A percentile compares a stretch with the other conserved stretches of the same genome.
phyloP scores from a whole-genome alignment of 371 early-diverging fungal species.

The Mortierella sp. region DNA sequence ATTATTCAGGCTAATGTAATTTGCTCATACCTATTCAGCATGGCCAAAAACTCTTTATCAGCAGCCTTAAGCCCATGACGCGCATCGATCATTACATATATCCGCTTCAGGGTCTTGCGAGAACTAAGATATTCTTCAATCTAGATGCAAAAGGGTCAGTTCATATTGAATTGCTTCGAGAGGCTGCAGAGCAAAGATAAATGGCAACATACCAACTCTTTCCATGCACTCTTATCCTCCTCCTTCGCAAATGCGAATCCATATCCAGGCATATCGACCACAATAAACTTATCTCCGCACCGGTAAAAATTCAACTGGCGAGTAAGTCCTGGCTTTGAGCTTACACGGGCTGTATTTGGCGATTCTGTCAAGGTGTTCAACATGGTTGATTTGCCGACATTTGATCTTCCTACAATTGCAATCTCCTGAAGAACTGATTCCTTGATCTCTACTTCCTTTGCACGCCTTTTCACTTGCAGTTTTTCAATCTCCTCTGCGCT shows the following conservation, averaged over 20 bases:
- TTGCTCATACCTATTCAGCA: constrained; percentile 63
- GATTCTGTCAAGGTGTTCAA: constrained; percentile 77
- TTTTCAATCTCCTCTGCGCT: constrained; percentile 25
- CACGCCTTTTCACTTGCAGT: constrained; percentile 16
- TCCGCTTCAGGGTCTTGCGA: constrained; percentile 71
- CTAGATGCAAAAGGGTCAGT: constrained; percentile 58
- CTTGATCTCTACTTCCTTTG: constrained; percentile 30
- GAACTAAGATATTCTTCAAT: constrained; percentile 76
- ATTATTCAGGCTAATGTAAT: background rate
- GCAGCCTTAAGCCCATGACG: constrained; percentile 81
- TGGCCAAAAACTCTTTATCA: constrained; percentile 71
- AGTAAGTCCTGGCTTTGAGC: constrained; percentile 85
- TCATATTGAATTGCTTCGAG: too few relatives aligned
- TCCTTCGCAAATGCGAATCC: constrained; percentile 89
- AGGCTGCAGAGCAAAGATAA: too few relatives aligned
- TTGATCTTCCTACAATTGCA: constrained; percentile 72
- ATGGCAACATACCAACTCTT: constrained; percentile 76
- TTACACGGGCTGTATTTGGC: constrained; percentile 67
- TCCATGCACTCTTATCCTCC: constrained; percentile 70
- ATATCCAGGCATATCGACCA: constrained; percentile 92
- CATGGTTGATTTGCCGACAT: constrained; percentile 85
- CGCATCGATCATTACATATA: constrained; percentile 84
- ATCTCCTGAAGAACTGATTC: constrained; percentile 41
- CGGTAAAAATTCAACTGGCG: constrained; percentile 86
- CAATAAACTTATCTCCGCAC: constrained; percentile 70